A percentile compares a stretch with the other conserved stretches of the same genome.
These are phyloP conservation scores for Vigna radiata DNA, from an alignment of 306 rosid genomes.

Conservation along the genomic window DNA sequence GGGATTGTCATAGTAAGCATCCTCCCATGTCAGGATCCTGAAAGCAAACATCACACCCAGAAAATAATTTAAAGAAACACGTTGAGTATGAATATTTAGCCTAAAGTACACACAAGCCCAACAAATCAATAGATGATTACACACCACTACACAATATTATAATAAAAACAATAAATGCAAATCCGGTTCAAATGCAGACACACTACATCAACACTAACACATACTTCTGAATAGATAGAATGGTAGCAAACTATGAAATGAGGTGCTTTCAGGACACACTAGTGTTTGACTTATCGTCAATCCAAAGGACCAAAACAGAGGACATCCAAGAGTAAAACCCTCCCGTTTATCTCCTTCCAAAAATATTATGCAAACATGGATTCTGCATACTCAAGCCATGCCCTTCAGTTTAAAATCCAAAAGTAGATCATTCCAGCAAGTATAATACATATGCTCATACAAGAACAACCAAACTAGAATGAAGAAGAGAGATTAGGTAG, in stretches of 20 bases:
- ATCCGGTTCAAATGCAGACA: not conserved
- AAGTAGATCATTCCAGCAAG: constrained; percentile 5
- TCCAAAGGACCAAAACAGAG: constrained; percentile 8
- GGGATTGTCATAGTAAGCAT: constrained; percentile 79
- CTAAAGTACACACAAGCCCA: not conserved
- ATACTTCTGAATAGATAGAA: not conserved
- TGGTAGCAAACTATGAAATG: constrained; percentile 15
- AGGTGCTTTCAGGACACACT: not conserved
- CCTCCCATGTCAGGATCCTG: constrained; percentile 97
- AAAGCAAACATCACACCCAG: constrained; percentile 40
- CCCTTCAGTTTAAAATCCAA: constrained; percentile 12
- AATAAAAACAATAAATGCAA: constrained; percentile 1
- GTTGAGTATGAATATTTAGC: not conserved
- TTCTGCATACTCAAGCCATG: constrained; percentile 15
- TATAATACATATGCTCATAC: constrained; percentile 10
- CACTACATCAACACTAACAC: constrained; percentile 25
- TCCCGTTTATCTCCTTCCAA: not conserved
- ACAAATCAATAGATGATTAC: constrained; percentile 22
- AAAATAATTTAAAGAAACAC: constrained; percentile 22
- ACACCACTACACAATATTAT: not conserved
- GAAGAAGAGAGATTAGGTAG: too few species aligned
- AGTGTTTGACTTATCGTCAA: not conserved
- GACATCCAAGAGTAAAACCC: not conserved
- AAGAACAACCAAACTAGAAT: constrained; percentile 25
- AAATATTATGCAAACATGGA: not conserved